These are phyloP conservation scores for Pseudonitzschia pungens DNA, from an alignment of 108 stramenopile species.

Conservation along the genomic window DNA sequence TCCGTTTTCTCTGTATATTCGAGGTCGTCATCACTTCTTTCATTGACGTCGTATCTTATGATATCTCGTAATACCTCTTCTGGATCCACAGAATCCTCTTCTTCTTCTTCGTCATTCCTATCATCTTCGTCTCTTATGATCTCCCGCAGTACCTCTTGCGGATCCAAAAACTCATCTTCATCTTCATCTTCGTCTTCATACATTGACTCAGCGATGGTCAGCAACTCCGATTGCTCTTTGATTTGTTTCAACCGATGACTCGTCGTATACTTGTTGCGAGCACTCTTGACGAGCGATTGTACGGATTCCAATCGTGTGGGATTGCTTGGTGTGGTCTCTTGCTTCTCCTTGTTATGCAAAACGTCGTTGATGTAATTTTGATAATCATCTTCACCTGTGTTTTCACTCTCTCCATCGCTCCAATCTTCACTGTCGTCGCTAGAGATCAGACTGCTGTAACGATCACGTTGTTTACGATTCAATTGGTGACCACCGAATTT, in stretches of 20 bases:
- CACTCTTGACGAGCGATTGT: not conserved
- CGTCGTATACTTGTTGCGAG: not conserved
- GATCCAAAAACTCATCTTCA: not conserved
- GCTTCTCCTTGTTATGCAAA: not conserved
- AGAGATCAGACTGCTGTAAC: too few relatives aligned
- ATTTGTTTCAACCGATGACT: not conserved
- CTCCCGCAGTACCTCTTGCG: not conserved
- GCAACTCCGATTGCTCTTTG: not conserved
- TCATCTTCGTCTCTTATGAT: not conserved
- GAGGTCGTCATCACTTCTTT: not conserved
- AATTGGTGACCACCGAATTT: too few relatives aligned
- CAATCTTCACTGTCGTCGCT: not conserved
- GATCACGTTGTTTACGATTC: too few relatives aligned
- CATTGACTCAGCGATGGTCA: constrained; percentile 3
- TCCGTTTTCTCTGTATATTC: too few relatives aligned
- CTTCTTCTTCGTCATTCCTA: not conserved
- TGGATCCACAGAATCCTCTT: not conserved
- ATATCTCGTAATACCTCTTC: too few relatives aligned
- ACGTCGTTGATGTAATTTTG: not conserved
- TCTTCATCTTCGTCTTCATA: constrained; percentile 4
- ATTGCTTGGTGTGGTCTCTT: not conserved
- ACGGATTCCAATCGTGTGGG: not conserved
- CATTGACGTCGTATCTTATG: not conserved
- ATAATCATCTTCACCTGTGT: not conserved
- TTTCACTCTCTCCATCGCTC: not conserved